Conservation (phyloP, 441 rosid genomes). For the Metrosideros polymorpha region DNA sequence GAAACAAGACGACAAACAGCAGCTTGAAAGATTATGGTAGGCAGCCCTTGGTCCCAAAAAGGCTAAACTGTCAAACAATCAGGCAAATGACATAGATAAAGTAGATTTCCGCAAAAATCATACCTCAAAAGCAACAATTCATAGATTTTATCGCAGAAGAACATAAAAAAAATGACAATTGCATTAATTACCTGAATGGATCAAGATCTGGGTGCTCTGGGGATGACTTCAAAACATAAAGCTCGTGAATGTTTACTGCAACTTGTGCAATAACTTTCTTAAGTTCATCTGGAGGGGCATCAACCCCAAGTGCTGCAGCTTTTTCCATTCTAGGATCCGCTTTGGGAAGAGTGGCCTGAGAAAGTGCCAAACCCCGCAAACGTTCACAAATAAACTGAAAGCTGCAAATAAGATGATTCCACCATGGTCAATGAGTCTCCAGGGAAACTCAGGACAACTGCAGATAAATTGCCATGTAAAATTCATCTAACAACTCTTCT, state of each 20-base stretch:
- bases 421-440: neutral
- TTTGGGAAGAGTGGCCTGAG: slow-evolving; percentile 53
- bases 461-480: neutral
- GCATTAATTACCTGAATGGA: slow-evolving; percentile 39
- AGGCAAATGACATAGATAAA: neutral
- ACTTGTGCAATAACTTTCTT: slow-evolving; percentile 40
- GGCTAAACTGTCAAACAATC: neutral
- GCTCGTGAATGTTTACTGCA: slow-evolving; percentile 51
- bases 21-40: neutral
- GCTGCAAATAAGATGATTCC: slow-evolving; percentile 30
- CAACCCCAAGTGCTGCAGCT: slow-evolving; percentile 53
- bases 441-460: neutral
- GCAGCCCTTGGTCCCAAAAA: neutral
- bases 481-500: neutral
- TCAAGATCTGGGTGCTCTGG: slow-evolving; percentile 66
- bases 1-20: neutral
- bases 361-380: slow-evolving; percentile 56
- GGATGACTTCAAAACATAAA: slow-evolving; percentile 56
- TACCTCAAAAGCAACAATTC: neutral
- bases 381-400: slow-evolving; percentile 50
- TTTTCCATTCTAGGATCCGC: slow-evolving; percentile 48
- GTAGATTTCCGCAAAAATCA: neutral
- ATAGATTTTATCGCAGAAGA: neutral
- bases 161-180: neutral
- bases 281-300: slow-evolving; percentile 50